phyloP scores from a whole-genome alignment of 2,329 filamentous ascomycete genomes.

The Xylariaceae sp. region DNA sequence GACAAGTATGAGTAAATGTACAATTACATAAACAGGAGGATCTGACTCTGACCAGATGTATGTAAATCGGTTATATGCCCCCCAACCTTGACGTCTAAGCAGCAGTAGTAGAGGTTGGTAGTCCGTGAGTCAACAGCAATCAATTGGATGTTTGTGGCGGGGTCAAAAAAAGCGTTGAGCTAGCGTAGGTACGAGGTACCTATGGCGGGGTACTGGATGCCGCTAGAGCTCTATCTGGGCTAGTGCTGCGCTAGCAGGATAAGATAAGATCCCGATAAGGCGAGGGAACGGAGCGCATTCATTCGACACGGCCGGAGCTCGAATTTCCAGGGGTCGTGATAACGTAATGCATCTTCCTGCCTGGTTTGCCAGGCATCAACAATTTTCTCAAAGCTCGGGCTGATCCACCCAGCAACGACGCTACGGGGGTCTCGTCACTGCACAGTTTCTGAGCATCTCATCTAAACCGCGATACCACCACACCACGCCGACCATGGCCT shows the following conservation, averaged over 20 bases:
- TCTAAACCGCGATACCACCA: not conserved
- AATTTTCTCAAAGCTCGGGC: conserved; percentile 11
- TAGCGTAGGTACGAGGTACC: not conserved
- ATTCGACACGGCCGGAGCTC: too few relatives aligned
- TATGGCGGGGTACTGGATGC: not conserved
- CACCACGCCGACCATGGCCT: conserved; percentile 39
- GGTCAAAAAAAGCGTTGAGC: conserved; percentile 18
- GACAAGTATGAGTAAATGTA: not conserved
- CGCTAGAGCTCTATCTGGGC: not conserved
- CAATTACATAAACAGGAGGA: not conserved
- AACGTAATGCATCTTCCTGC: conserved; percentile 1
- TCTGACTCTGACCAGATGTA: not conserved
- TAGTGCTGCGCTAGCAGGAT: not conserved
- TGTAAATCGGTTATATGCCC: not conserved
- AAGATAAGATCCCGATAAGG: not conserved
- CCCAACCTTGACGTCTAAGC: too few relatives aligned
- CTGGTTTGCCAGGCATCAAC: conserved; percentile 16
- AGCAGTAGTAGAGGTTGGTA: too few relatives aligned
- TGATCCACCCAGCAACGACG: conserved; percentile 9
- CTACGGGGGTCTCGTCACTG: not conserved
- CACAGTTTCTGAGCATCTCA: not conserved
- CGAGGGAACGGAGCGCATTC: not conserved
- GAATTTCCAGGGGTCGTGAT: not conserved
- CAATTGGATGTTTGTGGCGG: conserved; percentile 20
- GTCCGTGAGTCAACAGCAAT: conserved; percentile 10